phyloP scores from a whole-genome alignment of 1,284 basidiomycete species.

The Phylloboletellus chloephorus region DNA sequence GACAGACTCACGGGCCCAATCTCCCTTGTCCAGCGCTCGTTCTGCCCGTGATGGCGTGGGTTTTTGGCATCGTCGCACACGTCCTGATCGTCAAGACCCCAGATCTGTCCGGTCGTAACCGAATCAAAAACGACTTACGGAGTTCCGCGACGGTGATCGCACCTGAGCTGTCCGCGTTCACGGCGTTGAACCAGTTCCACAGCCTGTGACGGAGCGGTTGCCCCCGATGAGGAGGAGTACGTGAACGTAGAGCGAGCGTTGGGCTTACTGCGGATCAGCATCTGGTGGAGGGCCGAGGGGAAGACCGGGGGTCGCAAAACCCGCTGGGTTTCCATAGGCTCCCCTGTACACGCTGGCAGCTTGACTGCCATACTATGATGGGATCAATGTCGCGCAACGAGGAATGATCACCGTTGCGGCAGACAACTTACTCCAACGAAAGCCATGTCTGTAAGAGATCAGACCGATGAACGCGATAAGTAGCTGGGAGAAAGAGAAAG shows the following conservation, averaged over 20 bases:
- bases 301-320: constrained; percentile 22
- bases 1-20: constrained; percentile 63
- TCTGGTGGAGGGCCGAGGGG: constrained; percentile 51
- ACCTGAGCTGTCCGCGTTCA: constrained; percentile 67
- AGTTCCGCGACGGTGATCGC: constrained; percentile 62
- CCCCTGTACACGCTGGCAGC: too few relatives aligned
- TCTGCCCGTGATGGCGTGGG: constrained; percentile 36
- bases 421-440: constrained; percentile 18
- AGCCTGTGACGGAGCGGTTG: constrained; percentile 38
- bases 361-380: constrained; percentile 27
- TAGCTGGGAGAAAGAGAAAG: background rate
- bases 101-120: too few relatives aligned
- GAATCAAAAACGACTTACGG: constrained; percentile 54
- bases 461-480: constrained; percentile 16
- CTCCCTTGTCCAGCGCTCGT: constrained; percentile 70
- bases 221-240: background rate
- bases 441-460: constrained; percentile 11
- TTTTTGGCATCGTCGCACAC: too few relatives aligned
- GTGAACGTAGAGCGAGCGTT: background rate
- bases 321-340: too few relatives aligned
- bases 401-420: background rate
- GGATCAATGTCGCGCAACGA: background rate
- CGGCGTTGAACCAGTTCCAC: constrained; percentile 68
- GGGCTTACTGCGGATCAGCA: constrained; percentile 65
- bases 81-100: too few relatives aligned